A percentile compares a stretch with the other conserved stretches of the same genome.
phyloP scores from a whole-genome alignment of 495 filamentous ascomycete species.

The Parachaetomium inaequale region DNA sequence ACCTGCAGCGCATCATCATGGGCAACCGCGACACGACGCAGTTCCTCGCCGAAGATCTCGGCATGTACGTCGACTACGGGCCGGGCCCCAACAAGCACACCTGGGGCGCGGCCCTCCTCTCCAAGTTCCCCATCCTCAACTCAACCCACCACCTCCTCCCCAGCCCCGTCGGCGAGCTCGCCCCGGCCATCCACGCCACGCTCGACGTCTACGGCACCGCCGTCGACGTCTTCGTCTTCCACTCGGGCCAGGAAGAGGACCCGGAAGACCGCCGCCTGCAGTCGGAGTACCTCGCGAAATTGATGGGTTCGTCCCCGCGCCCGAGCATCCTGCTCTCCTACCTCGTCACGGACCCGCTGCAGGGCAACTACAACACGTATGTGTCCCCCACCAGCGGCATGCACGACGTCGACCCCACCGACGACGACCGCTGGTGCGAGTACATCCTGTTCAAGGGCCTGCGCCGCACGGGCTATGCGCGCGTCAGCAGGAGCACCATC shows the following conservation, averaged over 20 bases:
- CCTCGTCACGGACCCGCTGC: conserved; percentile 80
- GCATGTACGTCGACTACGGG: conserved; percentile 98
- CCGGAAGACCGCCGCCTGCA: conserved; percentile 89
- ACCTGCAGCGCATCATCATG: conserved; percentile 98
- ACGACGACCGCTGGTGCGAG: conserved; percentile 99
- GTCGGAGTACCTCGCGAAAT: conserved; percentile 75
- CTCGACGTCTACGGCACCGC: conserved; percentile 87
- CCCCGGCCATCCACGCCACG: conserved; percentile 93
- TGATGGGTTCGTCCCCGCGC: conserved; percentile 80
- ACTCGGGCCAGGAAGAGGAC: conserved; percentile 98
- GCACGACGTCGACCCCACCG: conserved; percentile 88
- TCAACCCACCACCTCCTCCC: conserved; percentile 94
- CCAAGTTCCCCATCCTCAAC: conserved; percentile 97
- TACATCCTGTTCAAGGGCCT: conserved; percentile 95
- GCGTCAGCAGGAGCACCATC: conserved; percentile 83
- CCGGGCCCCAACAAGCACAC: conserved; percentile 99
- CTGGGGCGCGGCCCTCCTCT: conserved; percentile 89
- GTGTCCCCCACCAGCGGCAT: conserved; percentile 84
- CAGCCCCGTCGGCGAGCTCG: conserved; percentile 88
- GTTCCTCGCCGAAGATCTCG: conserved; percentile 90
- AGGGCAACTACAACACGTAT: conserved; percentile 97
- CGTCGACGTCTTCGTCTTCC: conserved; percentile 95
- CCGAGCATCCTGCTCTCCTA: conserved; percentile 87
- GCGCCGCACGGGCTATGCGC: conserved; percentile 81
- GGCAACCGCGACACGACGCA: conserved; percentile 97